Evolutionary conservation across 176 grass and related monocot genomes (phyloP).

Genomic region (Ananas comosus): DNA sequence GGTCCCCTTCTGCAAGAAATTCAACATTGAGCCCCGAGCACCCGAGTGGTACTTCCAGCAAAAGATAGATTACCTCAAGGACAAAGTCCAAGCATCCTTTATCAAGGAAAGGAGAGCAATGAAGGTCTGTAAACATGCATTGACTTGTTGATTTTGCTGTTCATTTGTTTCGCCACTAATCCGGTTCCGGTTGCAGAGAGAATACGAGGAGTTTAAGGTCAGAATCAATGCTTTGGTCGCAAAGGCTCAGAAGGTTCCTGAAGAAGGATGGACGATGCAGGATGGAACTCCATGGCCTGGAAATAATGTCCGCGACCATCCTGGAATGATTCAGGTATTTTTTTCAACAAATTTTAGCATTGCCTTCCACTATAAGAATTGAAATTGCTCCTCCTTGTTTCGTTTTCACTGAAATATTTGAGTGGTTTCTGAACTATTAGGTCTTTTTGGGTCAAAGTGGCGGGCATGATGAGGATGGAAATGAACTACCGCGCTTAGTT

Average conservation of each 20-base stretch:
- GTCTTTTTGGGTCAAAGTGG: conserved; percentile 97
- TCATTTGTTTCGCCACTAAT: neutral
- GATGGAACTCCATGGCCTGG: conserved; percentile 93
- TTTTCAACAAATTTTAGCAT: neutral
- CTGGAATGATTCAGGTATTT: conserved; percentile 91
- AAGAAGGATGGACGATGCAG: conserved; percentile 98
- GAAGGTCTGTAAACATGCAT: conserved; percentile 36
- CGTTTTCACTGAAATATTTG: neutral
- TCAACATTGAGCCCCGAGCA: conserved; percentile 68
- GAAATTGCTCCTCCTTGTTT: neutral
- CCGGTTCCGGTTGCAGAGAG: conserved; percentile 54
- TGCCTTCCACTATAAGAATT: neutral
- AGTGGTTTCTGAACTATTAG: conserved; percentile 28
- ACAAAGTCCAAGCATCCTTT: conserved; percentile 73
- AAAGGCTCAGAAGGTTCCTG: conserved; percentile 81
- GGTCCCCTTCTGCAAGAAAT: conserved; percentile 91
- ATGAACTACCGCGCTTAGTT: conserved; percentile 79
- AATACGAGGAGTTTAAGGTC: conserved; percentile 90
- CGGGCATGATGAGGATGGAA: conserved; percentile 72
- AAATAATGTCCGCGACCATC: conserved; percentile 88
- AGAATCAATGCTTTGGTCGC: conserved; percentile 89
- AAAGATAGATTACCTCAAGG: conserved; percentile 92
- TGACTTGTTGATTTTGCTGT: neutral
- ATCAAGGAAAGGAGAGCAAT: conserved; percentile 87
- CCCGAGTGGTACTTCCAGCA: conserved; percentile 87